Evolutionary conservation across 805 yeast genomes (phyloP).

Genomic region (Candida fluviatilis): DNA sequence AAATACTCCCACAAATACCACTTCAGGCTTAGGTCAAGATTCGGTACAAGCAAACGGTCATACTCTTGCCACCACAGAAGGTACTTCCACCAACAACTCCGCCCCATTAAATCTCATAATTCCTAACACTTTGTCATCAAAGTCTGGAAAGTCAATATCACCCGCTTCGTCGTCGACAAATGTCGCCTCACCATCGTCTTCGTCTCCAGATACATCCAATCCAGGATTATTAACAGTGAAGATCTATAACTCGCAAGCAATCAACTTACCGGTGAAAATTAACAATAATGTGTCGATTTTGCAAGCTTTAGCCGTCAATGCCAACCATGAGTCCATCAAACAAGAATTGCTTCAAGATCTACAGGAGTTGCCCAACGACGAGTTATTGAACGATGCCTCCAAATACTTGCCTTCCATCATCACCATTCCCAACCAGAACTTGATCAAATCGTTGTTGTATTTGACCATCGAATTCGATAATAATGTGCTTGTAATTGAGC

Average conservation of each 20-base stretch:
- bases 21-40: too few relatives aligned
- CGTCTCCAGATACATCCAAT: not conserved
- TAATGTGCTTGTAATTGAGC: conserved; percentile 84
- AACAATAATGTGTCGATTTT: conserved; percentile 61
- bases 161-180: conserved; percentile 4
- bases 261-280: conserved; percentile 67
- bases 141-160: not conserved
- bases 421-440: conserved; percentile 48
- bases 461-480: conserved; percentile 93
- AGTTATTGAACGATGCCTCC: conserved; percentile 21
- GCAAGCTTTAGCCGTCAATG: conserved; percentile 59
- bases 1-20: not conserved
- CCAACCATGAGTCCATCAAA: conserved; percentile 27
- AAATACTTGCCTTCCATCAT: conserved; percentile 50
- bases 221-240: conserved; percentile 80
- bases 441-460: conserved; percentile 67
- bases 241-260: conserved; percentile 64
- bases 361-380: conserved; percentile 11
- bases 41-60: too few relatives aligned
- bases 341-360: conserved; percentile 32
- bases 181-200: not conserved
- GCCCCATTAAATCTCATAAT: not conserved
- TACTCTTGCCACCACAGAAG: not conserved
- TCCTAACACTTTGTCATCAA: not conserved
- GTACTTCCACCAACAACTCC: conserved; percentile 4